These are phyloP conservation scores for Zarea fungicola DNA, from an alignment of 2,329 filamentous ascomycete species.

Conservation along the genomic window DNA sequence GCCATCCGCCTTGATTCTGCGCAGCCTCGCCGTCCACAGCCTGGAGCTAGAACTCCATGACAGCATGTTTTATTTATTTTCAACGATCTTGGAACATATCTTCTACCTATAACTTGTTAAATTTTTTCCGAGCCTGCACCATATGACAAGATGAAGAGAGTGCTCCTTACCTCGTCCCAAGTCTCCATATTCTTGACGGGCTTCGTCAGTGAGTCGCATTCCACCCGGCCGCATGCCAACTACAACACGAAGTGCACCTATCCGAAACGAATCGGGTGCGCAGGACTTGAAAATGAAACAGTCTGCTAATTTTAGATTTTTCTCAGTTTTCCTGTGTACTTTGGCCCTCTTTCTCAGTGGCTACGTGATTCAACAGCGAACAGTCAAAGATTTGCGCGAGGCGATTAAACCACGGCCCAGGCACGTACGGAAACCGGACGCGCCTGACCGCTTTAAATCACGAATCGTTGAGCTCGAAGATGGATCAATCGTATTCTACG, in stretches of 20 bases:
- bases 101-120: neutral
- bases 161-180: slow-evolving; percentile 65
- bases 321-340: slow-evolving; percentile 68
- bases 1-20: neutral
- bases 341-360: slow-evolving; percentile 80
- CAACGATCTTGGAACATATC: neutral
- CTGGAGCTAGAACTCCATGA: neutral
- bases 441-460: slow-evolving; percentile 46
- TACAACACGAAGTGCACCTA: neutral
- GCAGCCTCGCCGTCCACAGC: neutral
- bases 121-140: neutral
- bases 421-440: slow-evolving; percentile 43
- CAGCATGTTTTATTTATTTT: neutral
- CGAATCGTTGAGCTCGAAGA: slow-evolving; percentile 42
- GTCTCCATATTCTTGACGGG: slow-evolving; percentile 64
- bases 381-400: slow-evolving; percentile 68
- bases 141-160: slow-evolving; percentile 27
- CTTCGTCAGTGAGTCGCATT: slow-evolving; percentile 49
- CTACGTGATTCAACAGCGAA: slow-evolving; percentile 82
- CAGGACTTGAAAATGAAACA: neutral
- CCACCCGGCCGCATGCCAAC: neutral
- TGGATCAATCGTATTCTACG: slow-evolving; percentile 37
- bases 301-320: neutral
- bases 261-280: neutral
- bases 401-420: slow-evolving; percentile 55